Percentiles rank a stretch among this genome's conserved stretches.
These are phyloP conservation scores for Tardiomyces digboiensis DNA, from an alignment of 1,139 yeast genomes.

Conservation along the genomic window DNA sequence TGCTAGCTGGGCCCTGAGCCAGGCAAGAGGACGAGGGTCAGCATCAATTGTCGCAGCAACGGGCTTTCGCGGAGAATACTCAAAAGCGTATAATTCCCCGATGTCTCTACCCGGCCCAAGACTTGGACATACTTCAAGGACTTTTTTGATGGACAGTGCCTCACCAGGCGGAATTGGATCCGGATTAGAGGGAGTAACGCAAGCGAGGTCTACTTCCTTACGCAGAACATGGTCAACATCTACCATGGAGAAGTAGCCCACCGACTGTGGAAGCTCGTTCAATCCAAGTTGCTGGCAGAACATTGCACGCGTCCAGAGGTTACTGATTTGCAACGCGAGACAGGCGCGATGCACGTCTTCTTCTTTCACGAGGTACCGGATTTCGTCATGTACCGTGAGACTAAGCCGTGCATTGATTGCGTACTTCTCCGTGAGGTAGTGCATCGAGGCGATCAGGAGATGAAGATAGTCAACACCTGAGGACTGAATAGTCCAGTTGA, in stretches of 20 bases:
- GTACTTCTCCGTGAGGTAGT: slow-evolving; percentile 58
- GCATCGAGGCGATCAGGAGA: slow-evolving; percentile 78
- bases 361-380: slow-evolving; percentile 68
- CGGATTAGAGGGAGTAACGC: slow-evolving; percentile 85
- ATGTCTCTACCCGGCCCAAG: neutral
- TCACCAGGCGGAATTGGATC: slow-evolving; percentile 71
- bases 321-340: slow-evolving; percentile 76
- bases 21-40: neutral
- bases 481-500: slow-evolving; percentile 97
- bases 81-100: neutral
- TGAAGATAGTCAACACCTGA: slow-evolving; percentile 97
- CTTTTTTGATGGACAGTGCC: slow-evolving; percentile 47
- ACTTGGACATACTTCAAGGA: slow-evolving; percentile 28
- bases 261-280: slow-evolving; percentile 81
- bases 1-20: neutral
- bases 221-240: slow-evolving; percentile 84
- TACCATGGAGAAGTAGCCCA: slow-evolving; percentile 92
- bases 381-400: slow-evolving; percentile 93
- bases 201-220: slow-evolving; percentile 81
- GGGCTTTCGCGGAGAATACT: neutral
- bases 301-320: slow-evolving; percentile 94
- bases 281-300: slow-evolving; percentile 92
- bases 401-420: slow-evolving; percentile 68
- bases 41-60: neutral
- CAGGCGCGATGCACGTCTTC: slow-evolving; percentile 71